Percentiles rank a stretch among this genome's conserved stretches.
These are phyloP conservation scores for Fraxinus cuspidata DNA, from an alignment of 257 asterid species.

Conservation along the genomic window DNA sequence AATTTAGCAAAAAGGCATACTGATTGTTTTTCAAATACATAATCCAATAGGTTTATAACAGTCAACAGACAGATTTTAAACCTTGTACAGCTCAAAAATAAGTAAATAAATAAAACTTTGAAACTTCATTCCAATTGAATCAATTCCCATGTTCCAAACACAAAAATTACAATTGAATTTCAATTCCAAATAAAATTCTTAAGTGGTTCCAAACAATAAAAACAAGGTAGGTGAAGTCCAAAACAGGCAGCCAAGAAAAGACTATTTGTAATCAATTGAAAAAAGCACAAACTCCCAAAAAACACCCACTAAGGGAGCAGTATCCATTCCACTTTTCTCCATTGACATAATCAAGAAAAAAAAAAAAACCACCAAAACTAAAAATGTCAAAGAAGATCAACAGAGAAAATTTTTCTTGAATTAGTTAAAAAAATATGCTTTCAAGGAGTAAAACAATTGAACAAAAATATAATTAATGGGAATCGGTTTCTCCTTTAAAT, in stretches of 20 bases:
- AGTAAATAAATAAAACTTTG: not conserved
- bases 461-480: not conserved
- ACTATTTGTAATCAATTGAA: not conserved
- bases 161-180: not conserved
- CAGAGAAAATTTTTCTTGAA: slow-evolving; percentile 1
- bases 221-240: slow-evolving; percentile 11
- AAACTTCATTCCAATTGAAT: not conserved
- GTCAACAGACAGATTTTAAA: not conserved
- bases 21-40: not conserved
- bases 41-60: not conserved
- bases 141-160: not conserved
- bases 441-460: not conserved
- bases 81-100: not conserved
- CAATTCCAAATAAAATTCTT: not conserved
- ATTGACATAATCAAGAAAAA: not conserved
- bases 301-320: not conserved
- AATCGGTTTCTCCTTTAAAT: not conserved
- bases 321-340: not conserved
- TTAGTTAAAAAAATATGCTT: not conserved
- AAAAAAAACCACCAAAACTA: not conserved
- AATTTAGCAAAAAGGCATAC: slow-evolving; percentile 24
- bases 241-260: not conserved
- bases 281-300: not conserved
- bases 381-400: not conserved
- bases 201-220: not conserved